These are phyloP conservation scores for Tricholoma saponaceum DNA, from an alignment of 768 basidiomycete genomes.

Conservation along the genomic window DNA sequence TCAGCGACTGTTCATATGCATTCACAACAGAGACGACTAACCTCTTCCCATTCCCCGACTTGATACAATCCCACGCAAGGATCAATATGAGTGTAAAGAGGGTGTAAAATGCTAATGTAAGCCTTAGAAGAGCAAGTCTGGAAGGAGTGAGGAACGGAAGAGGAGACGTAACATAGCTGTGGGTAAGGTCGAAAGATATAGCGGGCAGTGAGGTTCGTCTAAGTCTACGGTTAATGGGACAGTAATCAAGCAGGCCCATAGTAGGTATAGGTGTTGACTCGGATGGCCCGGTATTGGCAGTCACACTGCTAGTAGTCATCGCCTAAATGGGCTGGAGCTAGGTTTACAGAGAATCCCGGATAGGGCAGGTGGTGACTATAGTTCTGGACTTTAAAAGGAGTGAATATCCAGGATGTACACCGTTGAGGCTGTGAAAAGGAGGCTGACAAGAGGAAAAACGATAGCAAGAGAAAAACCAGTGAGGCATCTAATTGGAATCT, in stretches of 20 bases:
- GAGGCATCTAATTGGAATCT: no score
- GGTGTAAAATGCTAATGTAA: conserved; percentile 48
- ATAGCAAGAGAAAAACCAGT: neutral
- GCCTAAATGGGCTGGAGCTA: neutral
- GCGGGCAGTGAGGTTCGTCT: neutral
- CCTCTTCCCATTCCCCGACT: conserved; percentile 25
- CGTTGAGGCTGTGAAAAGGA: neutral
- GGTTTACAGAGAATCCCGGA: neutral
- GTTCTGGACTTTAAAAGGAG: neutral
- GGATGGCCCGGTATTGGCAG: no score
- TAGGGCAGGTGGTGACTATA: neutral
- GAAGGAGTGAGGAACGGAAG: conserved; percentile 41
- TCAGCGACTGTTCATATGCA: neutral
- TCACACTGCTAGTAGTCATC: no score
- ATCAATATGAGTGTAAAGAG: conserved; percentile 36
- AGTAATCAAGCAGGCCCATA: neutral
- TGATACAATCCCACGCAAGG: conserved; percentile 30
- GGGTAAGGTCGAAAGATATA: conserved; percentile 29
- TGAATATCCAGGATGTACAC: neutral
- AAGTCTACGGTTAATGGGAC: neutral
- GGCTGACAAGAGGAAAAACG: neutral
- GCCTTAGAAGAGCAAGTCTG: conserved; percentile 40
- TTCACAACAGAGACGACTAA: conserved; percentile 9
- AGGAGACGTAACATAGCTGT: conserved; percentile 46
- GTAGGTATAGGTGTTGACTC: neutral